phyloP scores from a whole-genome alignment of 176 grass and related monocot genomes.

The Stipa capillata region DNA sequence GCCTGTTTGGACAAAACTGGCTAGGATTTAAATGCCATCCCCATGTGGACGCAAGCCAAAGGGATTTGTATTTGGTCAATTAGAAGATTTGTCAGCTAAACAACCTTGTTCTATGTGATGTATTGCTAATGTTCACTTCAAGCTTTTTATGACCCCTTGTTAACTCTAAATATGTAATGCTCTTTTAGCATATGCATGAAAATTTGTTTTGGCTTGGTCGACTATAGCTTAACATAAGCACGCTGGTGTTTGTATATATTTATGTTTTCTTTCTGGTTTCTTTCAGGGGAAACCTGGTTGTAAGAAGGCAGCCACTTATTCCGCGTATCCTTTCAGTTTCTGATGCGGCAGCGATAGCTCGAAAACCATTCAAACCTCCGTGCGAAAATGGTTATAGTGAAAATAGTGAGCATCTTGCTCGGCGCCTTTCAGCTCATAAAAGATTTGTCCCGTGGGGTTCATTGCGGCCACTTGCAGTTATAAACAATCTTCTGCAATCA shows the following conservation, averaged over 20 bases:
- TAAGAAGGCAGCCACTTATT: slow-evolving; percentile 86
- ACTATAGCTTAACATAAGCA: background rate
- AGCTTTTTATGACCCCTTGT: background rate
- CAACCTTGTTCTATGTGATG: background rate
- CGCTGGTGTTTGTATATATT: slow-evolving; percentile 11
- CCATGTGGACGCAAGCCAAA: background rate
- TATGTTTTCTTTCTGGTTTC: slow-evolving; percentile 17
- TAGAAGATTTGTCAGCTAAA: background rate
- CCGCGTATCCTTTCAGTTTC: slow-evolving; percentile 89
- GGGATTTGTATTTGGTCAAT: background rate
- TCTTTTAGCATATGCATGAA: background rate
- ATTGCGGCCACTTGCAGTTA: slow-evolving; percentile 39
- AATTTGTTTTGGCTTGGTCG: background rate
- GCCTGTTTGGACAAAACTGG: background rate
- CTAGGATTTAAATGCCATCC: background rate
- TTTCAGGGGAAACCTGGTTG: slow-evolving; percentile 77
- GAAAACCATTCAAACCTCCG: slow-evolving; percentile 93
- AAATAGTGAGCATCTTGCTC: slow-evolving; percentile 55
- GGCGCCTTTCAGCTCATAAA: slow-evolving; percentile 82
- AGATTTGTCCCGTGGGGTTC: slow-evolving; percentile 88
- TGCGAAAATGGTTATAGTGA: slow-evolving; percentile 58
- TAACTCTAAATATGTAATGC: background rate
- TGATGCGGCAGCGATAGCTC: slow-evolving; percentile 67
- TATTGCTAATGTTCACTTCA: background rate
- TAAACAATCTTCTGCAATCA: slow-evolving; percentile 34